Base-by-base conservation (phyloP, 1,139 yeast genomes). In the Yamadazyma buinensis region DNA sequence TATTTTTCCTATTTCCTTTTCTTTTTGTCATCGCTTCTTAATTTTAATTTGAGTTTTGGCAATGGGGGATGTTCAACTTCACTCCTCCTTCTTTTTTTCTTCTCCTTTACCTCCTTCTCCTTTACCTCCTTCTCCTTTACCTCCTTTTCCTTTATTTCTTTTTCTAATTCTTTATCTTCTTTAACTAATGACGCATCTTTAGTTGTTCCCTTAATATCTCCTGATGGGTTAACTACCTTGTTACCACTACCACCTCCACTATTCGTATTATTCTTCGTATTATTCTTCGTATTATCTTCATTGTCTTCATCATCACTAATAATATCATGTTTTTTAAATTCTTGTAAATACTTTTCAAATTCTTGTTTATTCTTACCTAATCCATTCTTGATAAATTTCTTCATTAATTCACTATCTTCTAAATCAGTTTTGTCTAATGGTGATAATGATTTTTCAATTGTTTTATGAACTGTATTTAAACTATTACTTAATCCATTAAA, bases 401-500 rank as follows among this genome's bases (percentile, higher is more conserved):
- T 58, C 58, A 61, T 54, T 18, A 61, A 43, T 30, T 49, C 56
- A 36, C 58, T 56, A 20, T 45, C 46, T 31, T 43, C 49, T 7
- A 33, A 32, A 17, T 23, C 12, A 11, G 2, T 23, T 14, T 34
- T 34, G 19, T 17, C 19, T 5, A 17, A 17, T 17, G 19, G 19
- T 17, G 19, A 17, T 4, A 8, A 3, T 6, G 11, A 8, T 6
- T 34, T 34, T 13, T 19, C 22, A 13, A 14, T 23, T n/a, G 14
- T 7, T 12, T 32, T 34, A 23, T 43, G 47, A 3, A 44, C 47
- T 0, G 50, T 38, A 35, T 45, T 46, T 15, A 44, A 31, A 5
- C 57, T 40, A 33, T 51, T 51, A 35, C 60, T 52, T 27, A 60
- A 43, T 12, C 67, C 67, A 39, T 63, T 55, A 43, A 65, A 66